Evolutionary conservation across 768 basidiomycete genomes (phyloP), one percentile per base, ranked within the genome.

Genomic region (Crucibulum laeve): DNA sequence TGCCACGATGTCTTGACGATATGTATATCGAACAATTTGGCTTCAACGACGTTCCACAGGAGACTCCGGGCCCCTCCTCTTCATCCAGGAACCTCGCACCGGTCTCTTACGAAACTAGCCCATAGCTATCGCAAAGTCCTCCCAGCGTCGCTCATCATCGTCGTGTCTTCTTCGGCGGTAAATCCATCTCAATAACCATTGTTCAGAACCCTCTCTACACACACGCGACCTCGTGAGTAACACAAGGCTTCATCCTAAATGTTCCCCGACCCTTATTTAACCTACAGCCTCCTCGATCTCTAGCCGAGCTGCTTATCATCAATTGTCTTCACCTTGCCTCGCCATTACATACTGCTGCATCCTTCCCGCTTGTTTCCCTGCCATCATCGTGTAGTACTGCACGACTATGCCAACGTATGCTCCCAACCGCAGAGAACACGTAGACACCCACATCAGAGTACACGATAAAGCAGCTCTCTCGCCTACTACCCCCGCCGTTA

Each of bases 401-500:
- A 23, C 45, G 43, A 42, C 53, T 32, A 60, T 60, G 57, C 54
- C 54, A 40, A 42, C 52, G 28, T 52, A 58, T 49, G 43, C 45
- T 35, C 43, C 48, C 35, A 56, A 61, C 50, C 60, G 59, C 45
- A 63, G 52, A 49, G 62, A 64, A 42, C 50, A 44, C 42, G 43
- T n/a, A 7, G 5, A 30, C 8, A 22, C 38, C 21, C 8, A 28
- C 18, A 5, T 32, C 19, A 38, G 40, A 43, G 18, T 23, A 19
- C 36, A 46, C 30, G 62, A 55, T 48, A 63, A 58, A 46, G 51
- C 40, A 25, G 53, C 58, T 48, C 53, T 55, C 5, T 67, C 69
- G 18, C 69, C 71, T 34, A 60, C 64, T 48, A 74, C 71, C 21
- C 69, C 71, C 45, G 72, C 69, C 21, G 70, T 76, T 25, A 73